phyloP scores from a whole-genome alignment of 805 yeast genomes.

The Hemisphaericaspora nanyangensis region DNA sequence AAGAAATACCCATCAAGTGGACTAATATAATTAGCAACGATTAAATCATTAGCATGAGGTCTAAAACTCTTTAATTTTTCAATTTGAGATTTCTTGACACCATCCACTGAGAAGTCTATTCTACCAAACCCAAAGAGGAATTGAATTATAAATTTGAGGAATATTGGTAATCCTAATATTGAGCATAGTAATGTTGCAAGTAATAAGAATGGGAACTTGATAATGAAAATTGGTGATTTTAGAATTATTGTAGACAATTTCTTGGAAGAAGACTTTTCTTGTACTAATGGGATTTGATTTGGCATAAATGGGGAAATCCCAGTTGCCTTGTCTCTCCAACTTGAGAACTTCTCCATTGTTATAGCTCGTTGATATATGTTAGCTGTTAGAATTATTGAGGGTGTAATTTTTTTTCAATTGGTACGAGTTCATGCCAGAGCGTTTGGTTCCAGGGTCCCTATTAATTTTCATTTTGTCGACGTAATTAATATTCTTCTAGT shows the following conservation, averaged over 20 bases:
- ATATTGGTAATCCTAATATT: constrained; percentile 11
- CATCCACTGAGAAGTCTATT: constrained; percentile 42
- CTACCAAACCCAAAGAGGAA: constrained; percentile 34
- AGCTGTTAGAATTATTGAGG: no score
- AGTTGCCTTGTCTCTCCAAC: constrained; percentile 85
- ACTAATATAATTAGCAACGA: constrained; percentile 54
- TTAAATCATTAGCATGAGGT: constrained; percentile 45
- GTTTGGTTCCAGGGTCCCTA: no score
- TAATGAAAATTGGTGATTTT: constrained; percentile 10
- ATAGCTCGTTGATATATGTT: not conserved
- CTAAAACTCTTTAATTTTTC: constrained; percentile 24
- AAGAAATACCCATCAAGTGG: constrained; percentile 54
- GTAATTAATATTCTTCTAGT: no score
- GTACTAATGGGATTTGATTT: constrained; percentile 5
- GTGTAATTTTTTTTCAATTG: no score
- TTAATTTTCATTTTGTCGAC: no score
- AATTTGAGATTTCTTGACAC: constrained; percentile 43
- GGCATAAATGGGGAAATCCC: constrained; percentile 93
- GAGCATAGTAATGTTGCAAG: constrained; percentile 10
- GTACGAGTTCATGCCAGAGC: no score
- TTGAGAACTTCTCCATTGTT: constrained; percentile 78
- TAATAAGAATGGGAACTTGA: constrained; percentile 31
- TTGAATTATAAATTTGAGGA: constrained; percentile 18
- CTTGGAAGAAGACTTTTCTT: constrained; percentile 1
- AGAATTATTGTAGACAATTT: not conserved